Evolutionary conservation across 2,329 filamentous ascomycete species (phyloP).

Genomic region (Neobulgaria alba): DNA sequence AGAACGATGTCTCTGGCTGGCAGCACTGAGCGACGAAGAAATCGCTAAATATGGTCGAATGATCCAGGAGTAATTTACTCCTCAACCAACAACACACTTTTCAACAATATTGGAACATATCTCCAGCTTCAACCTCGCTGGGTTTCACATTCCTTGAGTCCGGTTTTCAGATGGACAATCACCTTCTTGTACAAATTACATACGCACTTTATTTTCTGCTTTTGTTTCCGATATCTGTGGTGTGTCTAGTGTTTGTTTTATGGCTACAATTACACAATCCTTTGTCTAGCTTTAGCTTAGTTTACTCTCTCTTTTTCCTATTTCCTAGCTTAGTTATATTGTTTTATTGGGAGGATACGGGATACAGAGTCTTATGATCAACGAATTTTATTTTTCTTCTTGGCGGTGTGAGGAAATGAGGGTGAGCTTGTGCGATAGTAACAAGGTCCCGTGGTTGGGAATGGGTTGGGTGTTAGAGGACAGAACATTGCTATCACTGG

Average conservation of each 20-base stretch:
- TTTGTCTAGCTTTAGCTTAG: too few species aligned
- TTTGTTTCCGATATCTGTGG: not conserved
- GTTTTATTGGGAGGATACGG: too few species aligned
- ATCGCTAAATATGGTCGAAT: slow-evolving; percentile 41
- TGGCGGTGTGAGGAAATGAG: too few species aligned
- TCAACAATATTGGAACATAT: too few species aligned
- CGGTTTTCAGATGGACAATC: not conserved
- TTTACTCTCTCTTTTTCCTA: not conserved
- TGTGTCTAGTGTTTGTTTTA: not conserved
- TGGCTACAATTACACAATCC: too few species aligned
- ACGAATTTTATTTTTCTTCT: too few species aligned
- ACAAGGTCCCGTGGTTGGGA: too few species aligned
- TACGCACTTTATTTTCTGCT: not conserved
- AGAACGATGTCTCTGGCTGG: slow-evolving; percentile 79
- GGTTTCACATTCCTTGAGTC: not conserved
- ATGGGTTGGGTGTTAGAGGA: not conserved
- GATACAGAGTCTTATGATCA: too few species aligned
- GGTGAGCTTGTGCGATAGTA: too few species aligned
- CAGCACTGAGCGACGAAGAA: slow-evolving; percentile 66
- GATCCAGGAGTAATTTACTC: slow-evolving; percentile 22
- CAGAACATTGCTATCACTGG: not conserved
- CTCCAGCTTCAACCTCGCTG: not conserved
- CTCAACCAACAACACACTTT: too few species aligned
- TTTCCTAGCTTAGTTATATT: not conserved
- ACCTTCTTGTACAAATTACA: not conserved